Percentiles rank a stretch among this genome's conserved stretches.
These are phyloP conservation scores for Hibiscus trionum DNA, from an alignment of 345 rosid species.

Conservation along the genomic window DNA sequence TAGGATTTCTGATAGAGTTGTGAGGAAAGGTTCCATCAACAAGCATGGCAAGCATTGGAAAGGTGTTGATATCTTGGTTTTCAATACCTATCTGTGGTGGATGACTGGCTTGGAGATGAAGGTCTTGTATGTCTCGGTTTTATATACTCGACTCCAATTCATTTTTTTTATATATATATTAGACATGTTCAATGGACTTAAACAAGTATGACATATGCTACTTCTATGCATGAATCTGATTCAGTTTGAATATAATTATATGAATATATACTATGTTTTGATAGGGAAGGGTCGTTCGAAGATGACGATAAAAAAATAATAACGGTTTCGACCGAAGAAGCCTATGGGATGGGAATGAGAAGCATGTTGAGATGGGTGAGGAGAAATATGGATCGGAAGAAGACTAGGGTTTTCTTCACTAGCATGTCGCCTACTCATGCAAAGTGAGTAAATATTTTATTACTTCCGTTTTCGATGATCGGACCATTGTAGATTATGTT, in stretches of 20 bases:
- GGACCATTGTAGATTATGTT: too few species aligned
- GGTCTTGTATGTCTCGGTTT: constrained; percentile 35
- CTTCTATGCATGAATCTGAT: too few species aligned
- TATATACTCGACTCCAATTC: too few species aligned
- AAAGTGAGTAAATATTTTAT: constrained; percentile 35
- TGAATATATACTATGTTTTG: not conserved
- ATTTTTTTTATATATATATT: too few species aligned
- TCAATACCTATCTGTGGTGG: constrained; percentile 95
- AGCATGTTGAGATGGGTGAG: constrained; percentile 79
- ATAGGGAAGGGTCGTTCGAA: constrained; percentile 77
- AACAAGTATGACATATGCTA: too few species aligned
- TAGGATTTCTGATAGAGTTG: constrained; percentile 63
- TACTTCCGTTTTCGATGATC: not conserved
- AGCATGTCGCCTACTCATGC: constrained; percentile 94
- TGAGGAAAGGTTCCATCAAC: constrained; percentile 82
- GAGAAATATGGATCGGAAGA: constrained; percentile 65
- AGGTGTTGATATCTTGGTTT: constrained; percentile 67
- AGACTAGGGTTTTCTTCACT: constrained; percentile 80
- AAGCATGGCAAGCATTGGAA: constrained; percentile 93
- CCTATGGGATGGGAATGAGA: constrained; percentile 79
- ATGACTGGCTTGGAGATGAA: constrained; percentile 78
- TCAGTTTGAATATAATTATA: too few species aligned
- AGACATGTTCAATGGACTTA: too few species aligned
- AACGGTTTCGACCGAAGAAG: constrained; percentile 64
- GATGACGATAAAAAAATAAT: constrained; percentile 54